Evolutionary conservation across 257 asterid species (phyloP).

Genomic region (Fraxinus cuspidata): DNA sequence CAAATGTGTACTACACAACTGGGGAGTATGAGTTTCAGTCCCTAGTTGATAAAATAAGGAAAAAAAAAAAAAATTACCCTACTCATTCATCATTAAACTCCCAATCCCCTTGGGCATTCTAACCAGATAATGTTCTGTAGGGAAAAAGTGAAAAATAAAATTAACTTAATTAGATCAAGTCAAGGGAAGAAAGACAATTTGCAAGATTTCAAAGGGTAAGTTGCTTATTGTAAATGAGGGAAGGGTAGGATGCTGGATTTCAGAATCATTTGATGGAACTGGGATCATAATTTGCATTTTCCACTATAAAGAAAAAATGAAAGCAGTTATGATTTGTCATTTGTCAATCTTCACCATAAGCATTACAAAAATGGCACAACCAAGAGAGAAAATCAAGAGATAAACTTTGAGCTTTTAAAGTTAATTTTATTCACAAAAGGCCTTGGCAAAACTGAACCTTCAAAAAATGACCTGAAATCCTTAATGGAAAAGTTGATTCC

Average conservation of each 20-base stretch:
- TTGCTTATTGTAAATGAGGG: neutral
- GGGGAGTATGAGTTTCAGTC: neutral
- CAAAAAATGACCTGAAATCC: neutral
- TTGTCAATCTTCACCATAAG: too few species aligned
- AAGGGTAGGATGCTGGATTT: too few species aligned
- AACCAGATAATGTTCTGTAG: neutral
- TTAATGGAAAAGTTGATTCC: constrained; percentile 6
- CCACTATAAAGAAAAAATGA: too few species aligned
- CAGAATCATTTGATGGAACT: too few species aligned
- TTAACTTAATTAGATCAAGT: neutral
- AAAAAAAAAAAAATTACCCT: too few species aligned
- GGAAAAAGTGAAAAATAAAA: neutral
- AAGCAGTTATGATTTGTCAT: too few species aligned
- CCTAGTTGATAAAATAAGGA: too few species aligned
- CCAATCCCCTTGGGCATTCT: neutral
- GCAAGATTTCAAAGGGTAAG: neutral
- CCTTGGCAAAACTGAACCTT: neutral
- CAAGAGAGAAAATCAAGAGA: too few species aligned
- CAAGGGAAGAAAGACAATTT: neutral
- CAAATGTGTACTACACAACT: neutral
- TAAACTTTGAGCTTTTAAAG: too few species aligned
- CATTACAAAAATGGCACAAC: too few species aligned
- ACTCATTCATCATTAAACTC: too few species aligned
- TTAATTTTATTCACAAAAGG: neutral
- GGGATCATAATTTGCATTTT: too few species aligned